Conservation (phyloP, 495 filamentous ascomycete species). For the Clohesyomyces aquaticus region DNA sequence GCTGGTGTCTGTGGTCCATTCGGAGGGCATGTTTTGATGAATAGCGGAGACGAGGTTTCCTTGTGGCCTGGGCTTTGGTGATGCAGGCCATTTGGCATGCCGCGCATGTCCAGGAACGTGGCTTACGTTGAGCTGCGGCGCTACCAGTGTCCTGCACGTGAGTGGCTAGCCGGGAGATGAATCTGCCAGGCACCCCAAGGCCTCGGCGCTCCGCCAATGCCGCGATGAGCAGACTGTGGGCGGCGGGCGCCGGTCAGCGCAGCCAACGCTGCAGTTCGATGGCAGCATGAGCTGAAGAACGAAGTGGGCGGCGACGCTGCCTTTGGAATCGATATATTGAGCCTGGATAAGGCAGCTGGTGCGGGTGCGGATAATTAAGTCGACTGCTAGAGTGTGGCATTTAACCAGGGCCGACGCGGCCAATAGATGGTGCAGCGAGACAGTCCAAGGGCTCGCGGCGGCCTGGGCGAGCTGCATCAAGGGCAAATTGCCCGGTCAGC, state of each 20-base stretch:
- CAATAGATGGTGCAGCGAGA: constrained; percentile 2
- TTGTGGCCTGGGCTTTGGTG: background rate
- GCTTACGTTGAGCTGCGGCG: background rate
- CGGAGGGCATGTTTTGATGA: background rate
- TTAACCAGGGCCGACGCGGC: constrained; percentile 15
- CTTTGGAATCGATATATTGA: constrained; percentile 37
- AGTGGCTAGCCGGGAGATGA: background rate
- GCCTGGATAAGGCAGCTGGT: constrained; percentile 18
- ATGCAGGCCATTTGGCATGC: background rate
- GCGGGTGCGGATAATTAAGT: constrained; percentile 6
- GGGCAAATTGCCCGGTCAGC: constrained; percentile 3
- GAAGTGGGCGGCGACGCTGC: background rate
- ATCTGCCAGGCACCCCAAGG: background rate
- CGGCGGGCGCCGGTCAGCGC: too few relatives aligned
- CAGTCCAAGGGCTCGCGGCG: background rate
- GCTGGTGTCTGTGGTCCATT: constrained; percentile 7
- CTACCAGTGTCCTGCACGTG: background rate
- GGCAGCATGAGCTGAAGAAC: background rate
- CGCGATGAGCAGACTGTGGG: too few relatives aligned
- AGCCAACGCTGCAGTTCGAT: too few relatives aligned
- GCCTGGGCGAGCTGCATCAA: constrained; percentile 1
- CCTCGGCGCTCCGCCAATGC: background rate
- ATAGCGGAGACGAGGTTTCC: constrained; percentile 1
- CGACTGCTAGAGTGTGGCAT: constrained; percentile 3
- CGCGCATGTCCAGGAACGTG: background rate